Evolutionary conservation across 2,329 filamentous ascomycete genomes (phyloP), one percentile per base, ranked within the genome.

Genomic region (Aspergillus flavus): DNA sequence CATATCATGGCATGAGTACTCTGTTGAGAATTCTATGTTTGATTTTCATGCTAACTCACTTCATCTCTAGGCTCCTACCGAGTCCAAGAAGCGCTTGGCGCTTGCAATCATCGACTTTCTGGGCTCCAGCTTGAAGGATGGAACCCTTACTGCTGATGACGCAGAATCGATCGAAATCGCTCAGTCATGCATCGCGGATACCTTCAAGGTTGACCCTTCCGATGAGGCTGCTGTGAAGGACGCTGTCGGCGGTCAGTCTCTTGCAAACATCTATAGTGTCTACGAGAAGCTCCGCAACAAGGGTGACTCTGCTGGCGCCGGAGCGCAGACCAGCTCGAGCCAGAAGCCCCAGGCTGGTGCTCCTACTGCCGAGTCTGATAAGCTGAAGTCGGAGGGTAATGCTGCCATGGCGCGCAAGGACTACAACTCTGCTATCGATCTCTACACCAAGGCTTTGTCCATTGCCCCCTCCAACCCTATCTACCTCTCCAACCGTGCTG

Each of bases 41-140:
- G 43, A 3, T 30, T 2, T 36, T 9, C 6, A 36, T 52, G 19
- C 36, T 60, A 14, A 46, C 30, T n/a, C 7, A 23, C 9, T 4
- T 52, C 3, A 54, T 32, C 16, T 58, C 41, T 64, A 80, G 78
- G 78, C 78, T 64, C 77, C 77, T 16, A 76, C 75, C 61, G 83
- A 85, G 69, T 87, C 87, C 60, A 88, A 88, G 78, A 90, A 99
- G 87, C 93, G 94, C 82, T 91, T 99, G 68, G 95, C 95, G 79
- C 92, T 99, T 77, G 93, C 95, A 72, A 94, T 99, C 79, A 93
- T 96, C 84, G 93, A 98, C 82, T 99, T 97, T 84, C 90, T 99
- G 65, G 87, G 87, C 72, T 89, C 87, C 64, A 96, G 93, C 53
- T 83, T 93, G 71, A 90, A 88, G 66, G 95, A 99, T 78, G 95